Base-by-base conservation (phyloP, 768 basidiomycete genomes). In the Austroboletus eburneus region DNA sequence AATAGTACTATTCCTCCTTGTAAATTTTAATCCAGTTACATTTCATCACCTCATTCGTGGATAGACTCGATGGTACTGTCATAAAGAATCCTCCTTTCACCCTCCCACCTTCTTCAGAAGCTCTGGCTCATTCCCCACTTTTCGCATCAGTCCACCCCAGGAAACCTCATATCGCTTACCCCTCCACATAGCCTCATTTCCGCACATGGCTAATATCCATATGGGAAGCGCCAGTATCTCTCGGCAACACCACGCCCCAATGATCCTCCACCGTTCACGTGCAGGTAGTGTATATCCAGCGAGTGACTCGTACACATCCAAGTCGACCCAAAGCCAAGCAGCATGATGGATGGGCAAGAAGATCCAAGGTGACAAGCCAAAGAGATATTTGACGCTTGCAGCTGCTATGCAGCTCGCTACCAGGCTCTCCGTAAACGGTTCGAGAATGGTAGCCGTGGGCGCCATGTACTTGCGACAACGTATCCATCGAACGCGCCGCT, bases 391-490 rank as follows among this genome's bases (percentile, higher is more conserved):
- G 41, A 81, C 58, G 45, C 84, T 79, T 42, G 75, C 67, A 23
- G 79, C 74, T 18, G 80, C 81, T 46, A 94, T 76, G 22, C 77
- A 48, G 25, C 87, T 84, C 25, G 85, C 71, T 22, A 91, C 65
- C 33, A 96, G 65, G 35, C 81, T 83, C 68, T 99, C 96, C 16
- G 93, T 96, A 62, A 97, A 82, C 2, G 96, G 96, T 64, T 99
- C 96, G 18, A 89, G 56, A 43, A 97, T 45, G 1, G 93, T 97
- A 16, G 93, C 94, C 9, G 78, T 73, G 34, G 90, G 64, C 8
- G 90, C 86, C 92, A 98, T 98, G 58, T 83, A 83, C 65, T 94
- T 97, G 43, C 96, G 81, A 25, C 98, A 94, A 36, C 96, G 82
- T 58, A 99, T 91, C 96, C 96, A 99, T 3, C 96, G 84, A 17